Base-by-base conservation (phyloP, 768 basidiomycete species). In the Pleurotus ostreatus region DNA sequence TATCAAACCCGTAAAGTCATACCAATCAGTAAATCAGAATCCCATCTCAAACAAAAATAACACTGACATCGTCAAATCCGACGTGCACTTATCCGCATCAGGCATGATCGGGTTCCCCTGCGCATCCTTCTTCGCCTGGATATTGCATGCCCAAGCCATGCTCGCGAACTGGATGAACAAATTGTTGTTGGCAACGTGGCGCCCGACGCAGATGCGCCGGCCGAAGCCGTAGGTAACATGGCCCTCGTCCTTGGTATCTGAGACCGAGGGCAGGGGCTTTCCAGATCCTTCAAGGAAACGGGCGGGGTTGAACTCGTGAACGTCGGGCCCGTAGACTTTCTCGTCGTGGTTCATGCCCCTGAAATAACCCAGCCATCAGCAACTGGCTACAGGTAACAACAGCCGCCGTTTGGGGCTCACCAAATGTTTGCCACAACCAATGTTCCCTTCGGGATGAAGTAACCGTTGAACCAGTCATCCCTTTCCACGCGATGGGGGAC, bases 321-420 rank as follows among this genome's bases (percentile, higher is more conserved):
- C 82, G 13, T 81, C 69, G 0, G 75, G 77, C 61, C 51, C 51
- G 38, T 73, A 84, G 12, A 62, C 63, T 30, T 63, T 44, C 3
- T 77, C 77, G 59, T 84, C 78, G 43, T 78, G 80, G 23, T 81
- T 68, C 48, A 83, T 80, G 1, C 73, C 72, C 79, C 82, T 82
- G 49, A 2, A 12, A 41, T 16, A 20, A 30, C 25, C 11, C 16
- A 4, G 8, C 22, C 22, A 18, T n/a, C 2, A 1, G 46, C 2
- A 13, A n/a, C 38, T 6, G 13, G 15, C 4, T 0, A 26, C 12
- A 4, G 37, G 26, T 23, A 23, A 48, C 41, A 49, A 18, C 30
- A 11, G 2, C 30, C 30, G 8, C 11, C 30, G 8, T 34, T 34
- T 9, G 11, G 1, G 3, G 44, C 55, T 69, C 69, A 55, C 81